These are phyloP conservation scores for Lichenothelia convexa DNA, from an alignment of 495 filamentous ascomycete species.

Conservation along the genomic window DNA sequence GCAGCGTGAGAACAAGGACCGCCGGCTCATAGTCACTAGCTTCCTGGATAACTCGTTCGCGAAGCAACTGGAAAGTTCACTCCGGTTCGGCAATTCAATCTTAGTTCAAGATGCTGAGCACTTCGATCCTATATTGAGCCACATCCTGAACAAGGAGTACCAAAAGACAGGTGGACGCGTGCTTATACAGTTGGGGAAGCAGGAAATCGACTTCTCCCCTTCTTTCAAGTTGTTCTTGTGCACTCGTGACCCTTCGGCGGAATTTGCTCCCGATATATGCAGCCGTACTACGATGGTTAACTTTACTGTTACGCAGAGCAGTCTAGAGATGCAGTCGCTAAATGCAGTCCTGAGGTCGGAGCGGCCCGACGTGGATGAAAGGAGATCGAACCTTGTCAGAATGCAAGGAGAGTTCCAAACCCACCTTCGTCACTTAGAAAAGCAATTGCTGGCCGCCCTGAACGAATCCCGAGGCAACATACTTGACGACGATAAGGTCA, in stretches of 20 bases:
- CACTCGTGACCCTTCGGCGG: constrained; percentile 86
- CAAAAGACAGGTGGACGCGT: constrained; percentile 99
- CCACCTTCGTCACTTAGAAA: constrained; percentile 90
- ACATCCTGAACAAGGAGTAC: constrained; percentile 98
- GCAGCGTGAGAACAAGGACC: constrained; percentile 80
- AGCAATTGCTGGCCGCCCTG: constrained; percentile 77
- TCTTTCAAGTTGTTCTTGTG: constrained; percentile 92
- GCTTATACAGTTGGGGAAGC: constrained; percentile 91
- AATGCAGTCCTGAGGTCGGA: constrained; percentile 95
- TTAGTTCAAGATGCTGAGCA: constrained; percentile 97
- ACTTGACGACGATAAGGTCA: constrained; percentile 92
- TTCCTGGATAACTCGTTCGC: constrained; percentile 97
- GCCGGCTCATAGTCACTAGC: constrained; percentile 88
- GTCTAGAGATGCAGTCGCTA: constrained; percentile 89
- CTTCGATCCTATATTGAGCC: constrained; percentile 89
- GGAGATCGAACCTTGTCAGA: constrained; percentile 91
- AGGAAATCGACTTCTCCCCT: constrained; percentile 98
- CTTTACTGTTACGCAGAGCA: constrained; percentile 97
- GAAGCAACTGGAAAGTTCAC: constrained; percentile 87
- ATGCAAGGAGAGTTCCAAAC: constrained; percentile 97
- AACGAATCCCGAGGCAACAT: constrained; percentile 98
- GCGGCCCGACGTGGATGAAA: constrained; percentile 92
- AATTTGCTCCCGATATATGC: constrained; percentile 95
- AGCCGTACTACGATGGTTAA: constrained; percentile 98
- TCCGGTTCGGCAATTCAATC: constrained; percentile 96